Percentiles rank a stretch among this genome's conserved stretches.
Conservation (phyloP, 441 rosid genomes). For the Syzygium syzygioides region DNA sequence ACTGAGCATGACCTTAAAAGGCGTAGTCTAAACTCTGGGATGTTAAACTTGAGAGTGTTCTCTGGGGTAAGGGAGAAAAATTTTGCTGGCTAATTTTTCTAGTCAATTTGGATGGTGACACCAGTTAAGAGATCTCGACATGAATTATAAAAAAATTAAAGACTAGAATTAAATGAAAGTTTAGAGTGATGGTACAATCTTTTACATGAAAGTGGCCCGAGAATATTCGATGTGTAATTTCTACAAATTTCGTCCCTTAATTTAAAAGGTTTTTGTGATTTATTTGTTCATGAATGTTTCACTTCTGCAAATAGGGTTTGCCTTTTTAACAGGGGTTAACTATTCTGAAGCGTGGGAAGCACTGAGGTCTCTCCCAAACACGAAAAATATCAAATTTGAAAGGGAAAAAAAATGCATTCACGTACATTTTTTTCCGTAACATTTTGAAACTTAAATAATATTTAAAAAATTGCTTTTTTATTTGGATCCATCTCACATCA, state of each 20-base stretch:
- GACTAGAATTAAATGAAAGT: background rate
- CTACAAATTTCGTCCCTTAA: background rate
- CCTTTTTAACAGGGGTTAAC: background rate
- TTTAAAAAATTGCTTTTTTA: background rate
- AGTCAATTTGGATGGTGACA: background rate
- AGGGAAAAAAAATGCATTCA: background rate
- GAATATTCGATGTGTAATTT: background rate
- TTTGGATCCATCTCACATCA: background rate
- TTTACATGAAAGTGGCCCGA: background rate
- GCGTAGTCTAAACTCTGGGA: too few species aligned
- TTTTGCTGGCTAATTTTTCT: background rate
- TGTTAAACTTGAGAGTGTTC: too few species aligned
- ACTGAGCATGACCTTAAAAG: too few species aligned
- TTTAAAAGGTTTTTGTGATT: background rate
- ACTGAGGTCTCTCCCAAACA: background rate
- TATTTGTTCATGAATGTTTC: background rate
- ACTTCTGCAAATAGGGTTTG: background rate
- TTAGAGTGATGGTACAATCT: background rate
- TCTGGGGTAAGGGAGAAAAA: too few species aligned
- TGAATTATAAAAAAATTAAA: background rate
- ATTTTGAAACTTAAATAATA: background rate
- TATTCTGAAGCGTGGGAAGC: background rate
- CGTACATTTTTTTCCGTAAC: background rate
- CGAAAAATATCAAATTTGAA: background rate
- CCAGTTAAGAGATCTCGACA: background rate